Conservation (phyloP, 2,329 filamentous ascomycete species). For the Aspergillus nomiae region DNA sequence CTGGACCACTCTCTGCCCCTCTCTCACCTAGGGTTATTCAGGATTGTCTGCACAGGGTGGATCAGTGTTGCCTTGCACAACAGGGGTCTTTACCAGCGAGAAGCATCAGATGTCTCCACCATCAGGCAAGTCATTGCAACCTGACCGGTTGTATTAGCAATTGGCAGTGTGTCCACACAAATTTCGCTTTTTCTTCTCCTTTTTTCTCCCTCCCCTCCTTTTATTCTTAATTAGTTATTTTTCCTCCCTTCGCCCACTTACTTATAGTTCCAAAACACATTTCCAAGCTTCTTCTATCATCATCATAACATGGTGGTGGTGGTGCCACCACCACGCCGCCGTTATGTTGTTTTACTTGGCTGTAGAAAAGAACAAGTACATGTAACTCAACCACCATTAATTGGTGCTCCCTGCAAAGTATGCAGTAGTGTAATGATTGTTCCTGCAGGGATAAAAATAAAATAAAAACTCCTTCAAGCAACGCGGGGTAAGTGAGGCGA, state of each 20-base stretch:
- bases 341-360: neutral
- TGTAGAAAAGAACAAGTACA: neutral
- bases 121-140: slow-evolving; percentile 5
- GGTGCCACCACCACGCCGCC: neutral
- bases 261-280: neutral
- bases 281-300: neutral
- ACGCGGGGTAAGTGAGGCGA: slow-evolving; percentile 1
- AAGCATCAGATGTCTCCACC: slow-evolving; percentile 2
- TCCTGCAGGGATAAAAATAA: neutral
- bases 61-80: neutral
- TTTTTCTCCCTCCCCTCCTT: neutral
- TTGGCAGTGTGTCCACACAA: neutral
- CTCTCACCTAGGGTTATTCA: neutral
- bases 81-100: neutral
- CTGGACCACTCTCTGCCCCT: neutral
- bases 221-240: neutral
- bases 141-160: neutral
- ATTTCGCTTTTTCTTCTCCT: neutral
- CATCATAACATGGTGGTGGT: neutral
- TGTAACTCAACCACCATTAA: neutral
- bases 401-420: neutral
- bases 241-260: neutral
- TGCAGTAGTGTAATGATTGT: slow-evolving; percentile 3
- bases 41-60: neutral
- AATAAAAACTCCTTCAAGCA: neutral